A percentile compares a stretch with the other conserved stretches of the same genome.
Conservation (phyloP, 805 yeast species). For the Lachancea meyersii region DNA sequence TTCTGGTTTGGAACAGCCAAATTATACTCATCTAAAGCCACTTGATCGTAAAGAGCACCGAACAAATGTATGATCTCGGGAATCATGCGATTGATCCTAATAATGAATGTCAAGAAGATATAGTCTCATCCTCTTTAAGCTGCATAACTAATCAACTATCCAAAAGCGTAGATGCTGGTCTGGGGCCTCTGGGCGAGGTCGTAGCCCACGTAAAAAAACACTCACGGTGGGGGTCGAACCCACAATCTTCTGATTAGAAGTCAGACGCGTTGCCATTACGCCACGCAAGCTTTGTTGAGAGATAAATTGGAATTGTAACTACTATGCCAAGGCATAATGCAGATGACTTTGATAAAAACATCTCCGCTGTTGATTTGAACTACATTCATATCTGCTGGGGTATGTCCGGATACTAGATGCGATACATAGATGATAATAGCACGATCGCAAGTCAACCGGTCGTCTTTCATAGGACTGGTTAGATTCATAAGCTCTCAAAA, state of each 20-base stretch:
- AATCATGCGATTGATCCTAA: too few species aligned
- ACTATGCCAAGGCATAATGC: too few species aligned
- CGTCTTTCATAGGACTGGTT: not conserved
- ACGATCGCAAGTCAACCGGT: not conserved
- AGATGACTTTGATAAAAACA: too few species aligned
- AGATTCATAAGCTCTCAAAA: not conserved
- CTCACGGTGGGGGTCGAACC: slow-evolving; percentile 53
- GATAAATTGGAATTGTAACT: not conserved
- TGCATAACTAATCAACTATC: too few species aligned
- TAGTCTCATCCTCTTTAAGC: too few species aligned
- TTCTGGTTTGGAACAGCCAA: not conserved
- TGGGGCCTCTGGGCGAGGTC: too few species aligned
- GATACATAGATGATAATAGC: not conserved
- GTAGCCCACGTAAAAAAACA: slow-evolving; percentile 30
- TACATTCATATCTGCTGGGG: too few species aligned
- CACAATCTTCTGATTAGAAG: slow-evolving; percentile 51
- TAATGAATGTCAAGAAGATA: too few species aligned
- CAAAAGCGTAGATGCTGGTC: too few species aligned
- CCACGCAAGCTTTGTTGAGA: slow-evolving; percentile 32
- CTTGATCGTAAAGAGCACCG: not conserved
- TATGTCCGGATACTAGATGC: too few species aligned
- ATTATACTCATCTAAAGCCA: not conserved
- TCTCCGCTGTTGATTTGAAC: too few species aligned
- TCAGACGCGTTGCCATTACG: slow-evolving; percentile 54
- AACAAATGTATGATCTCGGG: too few species aligned